These are phyloP conservation scores for Suhomyces coccinellae DNA, from an alignment of 1,139 yeast genomes.

Conservation along the genomic window DNA sequence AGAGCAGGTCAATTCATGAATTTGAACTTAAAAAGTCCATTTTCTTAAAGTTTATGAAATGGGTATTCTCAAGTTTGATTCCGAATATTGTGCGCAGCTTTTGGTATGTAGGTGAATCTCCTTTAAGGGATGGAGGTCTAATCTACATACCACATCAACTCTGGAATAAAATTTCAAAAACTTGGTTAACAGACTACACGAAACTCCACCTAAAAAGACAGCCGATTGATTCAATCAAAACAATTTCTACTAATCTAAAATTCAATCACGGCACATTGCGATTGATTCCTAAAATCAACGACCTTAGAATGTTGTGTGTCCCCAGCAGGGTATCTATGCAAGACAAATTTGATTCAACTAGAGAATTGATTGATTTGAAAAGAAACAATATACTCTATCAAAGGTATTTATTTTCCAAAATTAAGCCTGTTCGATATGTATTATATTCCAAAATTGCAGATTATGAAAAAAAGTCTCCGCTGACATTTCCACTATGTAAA, in stretches of 20 bases:
- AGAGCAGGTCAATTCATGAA: constrained; percentile 39
- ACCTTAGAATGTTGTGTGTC: constrained; percentile 59
- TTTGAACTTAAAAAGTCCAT: constrained; percentile 29
- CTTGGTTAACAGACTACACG: constrained; percentile 45
- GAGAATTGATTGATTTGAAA: constrained; percentile 5
- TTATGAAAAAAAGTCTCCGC: background rate
- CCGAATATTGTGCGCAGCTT: constrained; percentile 50
- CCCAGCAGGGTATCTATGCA: constrained; percentile 40
- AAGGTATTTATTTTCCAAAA: constrained; percentile 24
- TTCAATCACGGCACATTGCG: constrained; percentile 39
- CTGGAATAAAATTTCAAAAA: constrained; percentile 53
- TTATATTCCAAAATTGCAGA: constrained; percentile 11
- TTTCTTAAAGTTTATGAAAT: constrained; percentile 47
- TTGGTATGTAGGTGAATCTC: constrained; percentile 68
- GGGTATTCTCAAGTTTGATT: constrained; percentile 58
- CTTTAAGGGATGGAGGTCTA: constrained; percentile 41
- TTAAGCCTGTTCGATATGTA: constrained; percentile 37
- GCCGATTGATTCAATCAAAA: background rate
- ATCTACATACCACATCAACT: constrained; percentile 57
- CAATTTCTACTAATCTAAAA: constrained; percentile 4
- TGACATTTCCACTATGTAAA: constrained; percentile 23
- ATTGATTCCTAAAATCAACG: constrained; percentile 56
- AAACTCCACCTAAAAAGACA: constrained; percentile 25
- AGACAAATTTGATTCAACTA: background rate
- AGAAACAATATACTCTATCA: constrained; percentile 22